Conservation (phyloP, 352 stramenopile genomes). For the Pythium vanterpoolii region DNA sequence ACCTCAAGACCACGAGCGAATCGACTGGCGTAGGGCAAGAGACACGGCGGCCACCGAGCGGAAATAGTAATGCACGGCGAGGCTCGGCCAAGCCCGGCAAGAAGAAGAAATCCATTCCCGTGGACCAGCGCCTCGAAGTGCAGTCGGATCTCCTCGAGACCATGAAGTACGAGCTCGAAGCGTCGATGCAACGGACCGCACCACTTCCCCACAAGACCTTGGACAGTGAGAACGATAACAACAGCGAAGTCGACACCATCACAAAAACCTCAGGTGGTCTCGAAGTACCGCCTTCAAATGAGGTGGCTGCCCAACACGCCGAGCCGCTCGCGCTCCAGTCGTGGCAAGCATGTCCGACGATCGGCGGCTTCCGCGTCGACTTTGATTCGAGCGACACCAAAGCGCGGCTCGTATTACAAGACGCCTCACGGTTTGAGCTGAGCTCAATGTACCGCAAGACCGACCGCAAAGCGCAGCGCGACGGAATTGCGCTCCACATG, state of each 20-base stretch:
- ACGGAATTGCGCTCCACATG: slow-evolving; percentile 75
- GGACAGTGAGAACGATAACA: background rate
- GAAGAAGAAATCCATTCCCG: slow-evolving; percentile 36
- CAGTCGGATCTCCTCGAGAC: slow-evolving; percentile 53
- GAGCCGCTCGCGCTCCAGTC: slow-evolving; percentile 26
- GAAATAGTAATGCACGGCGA: slow-evolving; percentile 27
- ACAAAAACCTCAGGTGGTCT: background rate
- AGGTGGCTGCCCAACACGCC: slow-evolving; percentile 12
- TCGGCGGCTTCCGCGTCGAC: slow-evolving; percentile 49
- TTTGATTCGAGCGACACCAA: slow-evolving; percentile 77
- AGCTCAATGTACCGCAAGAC: slow-evolving; percentile 87
- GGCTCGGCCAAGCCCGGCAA: slow-evolving; percentile 32
- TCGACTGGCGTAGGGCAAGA: background rate
- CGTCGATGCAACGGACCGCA: slow-evolving; percentile 32
- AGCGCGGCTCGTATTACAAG: slow-evolving; percentile 64
- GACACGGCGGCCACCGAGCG: slow-evolving; percentile 25
- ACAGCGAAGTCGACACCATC: background rate
- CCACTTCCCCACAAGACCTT: background rate
- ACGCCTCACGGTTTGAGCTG: slow-evolving; percentile 73
- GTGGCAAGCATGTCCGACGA: slow-evolving; percentile 48
- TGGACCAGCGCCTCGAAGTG: slow-evolving; percentile 52
- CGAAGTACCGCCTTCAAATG: slow-evolving; percentile 5
- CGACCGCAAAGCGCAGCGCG: slow-evolving; percentile 64
- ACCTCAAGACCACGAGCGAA: slow-evolving; percentile 2
- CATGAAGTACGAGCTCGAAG: slow-evolving; percentile 69